A percentile compares a stretch with the other conserved stretches of the same genome.
Conservation (phyloP, 108 stramenopile genomes). For the Cylindrotheca fusiformis region DNA sequence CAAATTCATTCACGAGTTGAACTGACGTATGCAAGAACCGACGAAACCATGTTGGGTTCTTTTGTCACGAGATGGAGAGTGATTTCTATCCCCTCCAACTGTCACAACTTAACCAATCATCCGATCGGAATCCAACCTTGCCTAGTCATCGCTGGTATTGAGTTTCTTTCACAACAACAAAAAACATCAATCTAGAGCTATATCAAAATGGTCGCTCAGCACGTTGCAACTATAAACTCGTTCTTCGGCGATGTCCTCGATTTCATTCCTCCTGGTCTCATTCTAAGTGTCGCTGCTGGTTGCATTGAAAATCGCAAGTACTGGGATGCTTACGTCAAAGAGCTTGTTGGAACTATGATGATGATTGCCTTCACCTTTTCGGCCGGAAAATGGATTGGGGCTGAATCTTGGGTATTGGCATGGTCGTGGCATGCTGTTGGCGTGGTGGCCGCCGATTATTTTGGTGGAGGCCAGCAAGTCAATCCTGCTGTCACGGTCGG, state of each 20-base stretch:
- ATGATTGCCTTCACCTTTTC: slow-evolving; percentile 87
- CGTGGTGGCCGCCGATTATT: slow-evolving; percentile 76
- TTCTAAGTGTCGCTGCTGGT: slow-evolving; percentile 46
- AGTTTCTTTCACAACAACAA: too few relatives aligned
- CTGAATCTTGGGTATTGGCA: slow-evolving; percentile 48
- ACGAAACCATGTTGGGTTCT: too few relatives aligned
- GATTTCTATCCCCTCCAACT: too few relatives aligned
- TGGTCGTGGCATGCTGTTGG: slow-evolving; percentile 75
- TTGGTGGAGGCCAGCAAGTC: slow-evolving; percentile 61
- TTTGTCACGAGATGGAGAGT: too few relatives aligned
- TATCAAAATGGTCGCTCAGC: slow-evolving; percentile 20
- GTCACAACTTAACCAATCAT: too few relatives aligned
- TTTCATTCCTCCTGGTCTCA: slow-evolving; percentile 67
- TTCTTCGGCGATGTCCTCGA: slow-evolving; percentile 23
- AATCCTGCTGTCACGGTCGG: slow-evolving; percentile 78
- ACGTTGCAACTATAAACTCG: slow-evolving; percentile 7
- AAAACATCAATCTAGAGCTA: background rate
- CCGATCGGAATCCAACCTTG: too few relatives aligned
- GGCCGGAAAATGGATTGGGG: slow-evolving; percentile 86
- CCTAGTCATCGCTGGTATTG: too few relatives aligned
- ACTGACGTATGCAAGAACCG: too few relatives aligned
- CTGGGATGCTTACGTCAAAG: slow-evolving; percentile 51
- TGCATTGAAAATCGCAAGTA: slow-evolving; percentile 67
- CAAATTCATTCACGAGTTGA: too few relatives aligned
- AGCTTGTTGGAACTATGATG: slow-evolving; percentile 77